Evolutionary conservation across 805 yeast genomes (phyloP).

Genomic region (Jamesozyma jinghongensis): DNA sequence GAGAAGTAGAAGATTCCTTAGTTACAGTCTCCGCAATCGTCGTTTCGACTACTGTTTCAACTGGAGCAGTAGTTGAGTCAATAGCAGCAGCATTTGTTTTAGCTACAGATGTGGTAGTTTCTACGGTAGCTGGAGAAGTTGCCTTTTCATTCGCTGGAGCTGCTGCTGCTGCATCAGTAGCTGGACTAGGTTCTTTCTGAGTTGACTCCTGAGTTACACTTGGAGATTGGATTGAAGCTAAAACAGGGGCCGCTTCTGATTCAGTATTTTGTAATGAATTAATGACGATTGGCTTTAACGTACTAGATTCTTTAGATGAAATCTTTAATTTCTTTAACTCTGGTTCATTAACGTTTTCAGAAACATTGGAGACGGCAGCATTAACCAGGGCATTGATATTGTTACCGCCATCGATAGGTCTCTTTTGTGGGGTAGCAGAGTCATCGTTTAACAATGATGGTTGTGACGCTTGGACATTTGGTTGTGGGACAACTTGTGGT

Average conservation of each 20-base stretch:
- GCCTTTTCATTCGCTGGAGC: conserved; percentile 4
- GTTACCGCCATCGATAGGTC: conserved; percentile 20
- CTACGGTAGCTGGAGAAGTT: background rate
- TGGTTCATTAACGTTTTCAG: conserved; percentile 6
- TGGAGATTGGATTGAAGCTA: conserved; percentile 1
- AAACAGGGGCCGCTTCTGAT: background rate
- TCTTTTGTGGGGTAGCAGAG: conserved; percentile 13
- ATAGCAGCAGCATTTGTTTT: conserved; percentile 2
- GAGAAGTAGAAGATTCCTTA: conserved; percentile 3
- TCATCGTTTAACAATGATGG: background rate
- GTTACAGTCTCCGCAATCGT: conserved; percentile 1
- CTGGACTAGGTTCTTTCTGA: conserved; percentile 6
- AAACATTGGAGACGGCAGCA: conserved; percentile 16
- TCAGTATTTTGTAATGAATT: background rate
- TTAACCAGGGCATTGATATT: conserved; percentile 25
- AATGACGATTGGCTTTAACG: background rate
- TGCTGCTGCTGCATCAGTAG: conserved; percentile 3
- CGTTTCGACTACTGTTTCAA: no score
- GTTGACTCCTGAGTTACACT: background rate
- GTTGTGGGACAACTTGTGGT: background rate
- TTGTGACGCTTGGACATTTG: background rate
- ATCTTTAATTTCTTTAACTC: conserved; percentile 12
- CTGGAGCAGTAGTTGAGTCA: conserved; percentile 1
- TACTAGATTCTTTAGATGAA: background rate
- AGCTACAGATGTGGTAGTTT: no score